Evolutionary conservation across 1,284 basidiomycete genomes (phyloP).

Genomic region (Earliella scabrosa): DNA sequence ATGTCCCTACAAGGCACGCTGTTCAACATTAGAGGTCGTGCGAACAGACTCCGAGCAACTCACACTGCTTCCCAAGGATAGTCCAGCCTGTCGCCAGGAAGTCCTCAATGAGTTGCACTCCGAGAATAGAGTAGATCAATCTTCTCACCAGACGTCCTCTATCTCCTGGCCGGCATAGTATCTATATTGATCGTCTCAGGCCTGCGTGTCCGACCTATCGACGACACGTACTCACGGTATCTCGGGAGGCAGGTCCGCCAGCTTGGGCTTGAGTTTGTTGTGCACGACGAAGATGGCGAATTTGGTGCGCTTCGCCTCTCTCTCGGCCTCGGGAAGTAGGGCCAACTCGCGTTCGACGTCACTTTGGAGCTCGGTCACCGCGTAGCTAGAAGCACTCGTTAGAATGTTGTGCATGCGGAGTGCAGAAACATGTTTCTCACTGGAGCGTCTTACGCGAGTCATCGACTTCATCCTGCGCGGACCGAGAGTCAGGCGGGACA

Average conservation of each 20-base stretch:
- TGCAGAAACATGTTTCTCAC: conserved; percentile 46
- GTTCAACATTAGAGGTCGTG: conserved; percentile 21
- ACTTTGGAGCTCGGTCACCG: conserved; percentile 82
- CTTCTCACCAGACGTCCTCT: conserved; percentile 50
- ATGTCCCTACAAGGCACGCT: conserved; percentile 57
- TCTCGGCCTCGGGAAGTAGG: conserved; percentile 67
- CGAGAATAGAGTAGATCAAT: conserved; percentile 20
- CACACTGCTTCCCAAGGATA: conserved; percentile 85
- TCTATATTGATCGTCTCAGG: conserved; percentile 38
- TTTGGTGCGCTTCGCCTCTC: conserved; percentile 75
- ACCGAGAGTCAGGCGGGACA: conserved; percentile 13
- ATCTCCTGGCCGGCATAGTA: conserved; percentile 75
- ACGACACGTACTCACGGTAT: conserved; percentile 58
- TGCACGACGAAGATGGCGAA: conserved; percentile 95
- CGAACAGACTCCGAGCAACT: conserved; percentile 35
- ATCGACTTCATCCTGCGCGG: conserved; percentile 86
- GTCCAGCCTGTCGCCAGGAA: conserved; percentile 61
- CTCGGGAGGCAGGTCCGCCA: conserved; percentile 69
- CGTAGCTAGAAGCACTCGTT: conserved; percentile 64
- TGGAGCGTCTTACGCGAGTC: conserved; percentile 90
- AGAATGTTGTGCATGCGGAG: background rate
- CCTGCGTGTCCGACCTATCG: background rate
- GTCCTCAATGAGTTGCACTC: conserved; percentile 6
- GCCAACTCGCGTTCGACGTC: conserved; percentile 82
- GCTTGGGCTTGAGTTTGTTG: conserved; percentile 90